Evolutionary conservation across 2,329 filamentous ascomycete genomes (phyloP), one percentile per base, ranked within the genome.

Genomic region (Cordyceps farinosa): DNA sequence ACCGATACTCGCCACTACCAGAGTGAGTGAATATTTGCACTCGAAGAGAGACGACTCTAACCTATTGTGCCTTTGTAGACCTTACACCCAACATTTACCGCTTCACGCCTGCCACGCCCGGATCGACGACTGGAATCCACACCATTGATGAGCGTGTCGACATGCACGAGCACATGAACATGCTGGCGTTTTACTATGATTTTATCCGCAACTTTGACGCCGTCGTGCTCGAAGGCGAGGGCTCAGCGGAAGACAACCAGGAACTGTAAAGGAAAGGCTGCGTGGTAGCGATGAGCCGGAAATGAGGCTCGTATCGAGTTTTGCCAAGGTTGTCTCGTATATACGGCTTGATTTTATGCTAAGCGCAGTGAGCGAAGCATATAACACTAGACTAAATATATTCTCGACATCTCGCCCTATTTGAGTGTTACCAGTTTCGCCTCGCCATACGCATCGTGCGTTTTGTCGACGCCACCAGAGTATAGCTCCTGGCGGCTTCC

Each of bases 151-250:
- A 80, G 68, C 73, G 74, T 53, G 64, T 77, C 1, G 75, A 72
- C 34, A 74, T 80, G 32, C 64, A 69, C 29, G 73, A 71, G 5
- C 78, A 81, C 64, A 72, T 79, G 53, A 73, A 75, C 27, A 72
- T 74, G 44, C 74, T 80, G 36, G 72, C 76, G 65, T 81, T 80
- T 69, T 81, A 79, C 67, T 79, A 77, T 38, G 66, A 75, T 56
- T 74, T 80, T 42, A 70, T 81, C 42, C 74, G 78, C 53, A 81
- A 81, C 65, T 76, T 80, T 69, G 78, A 81, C 42, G 72, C 73
- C 40, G 75, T 76, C 3, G 69, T 75, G 2, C 66, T 74, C 67
- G 63, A 56, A 10, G 64, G 55, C 44, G 52, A 62, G 29, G 56
- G 13, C 34, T 10, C 22, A 10, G 38, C 36, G 5, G 30, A 59